These are phyloP conservation scores for Pichia sp. DNA, from an alignment of 1,139 yeast species.

Conservation along the genomic window DNA sequence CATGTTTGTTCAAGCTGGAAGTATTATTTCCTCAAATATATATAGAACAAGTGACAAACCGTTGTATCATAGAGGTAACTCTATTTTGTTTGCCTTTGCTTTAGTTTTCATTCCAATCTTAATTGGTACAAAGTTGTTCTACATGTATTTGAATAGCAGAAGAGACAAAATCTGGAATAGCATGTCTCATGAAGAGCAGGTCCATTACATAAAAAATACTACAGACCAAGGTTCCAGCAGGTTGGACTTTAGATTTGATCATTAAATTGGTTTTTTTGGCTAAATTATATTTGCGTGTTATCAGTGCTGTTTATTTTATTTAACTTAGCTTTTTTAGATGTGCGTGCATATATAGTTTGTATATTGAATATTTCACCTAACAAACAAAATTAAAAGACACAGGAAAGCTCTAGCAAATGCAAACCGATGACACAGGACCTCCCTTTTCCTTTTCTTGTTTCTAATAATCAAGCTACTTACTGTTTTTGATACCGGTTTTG, in stretches of 20 bases:
- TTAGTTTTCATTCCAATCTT: slow-evolving; percentile 23
- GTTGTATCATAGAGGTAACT: slow-evolving; percentile 47
- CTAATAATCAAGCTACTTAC: too few species aligned
- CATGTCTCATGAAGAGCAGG: slow-evolving; percentile 39
- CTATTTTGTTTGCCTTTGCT: slow-evolving; percentile 33
- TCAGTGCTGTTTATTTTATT: too few species aligned
- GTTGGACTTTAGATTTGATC: slow-evolving; percentile 37
- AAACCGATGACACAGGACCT: too few species aligned
- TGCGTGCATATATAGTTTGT: too few species aligned
- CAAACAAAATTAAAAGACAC: too few species aligned
- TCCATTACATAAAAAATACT: slow-evolving; percentile 34
- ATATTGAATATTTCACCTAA: too few species aligned
- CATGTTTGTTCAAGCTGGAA: slow-evolving; percentile 51
- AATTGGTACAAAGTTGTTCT: slow-evolving; percentile 31
- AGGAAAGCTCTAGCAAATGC: too few species aligned
- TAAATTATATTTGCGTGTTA: too few species aligned
- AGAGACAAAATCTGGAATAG: slow-evolving; percentile 39
- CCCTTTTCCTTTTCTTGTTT: too few species aligned
- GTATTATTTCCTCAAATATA: slow-evolving; percentile 43
- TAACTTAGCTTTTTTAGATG: too few species aligned
- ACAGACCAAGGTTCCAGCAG: slow-evolving; percentile 47
- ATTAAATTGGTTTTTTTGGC: slow-evolving; percentile 2
- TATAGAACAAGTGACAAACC: slow-evolving; percentile 54
- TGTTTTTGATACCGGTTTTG: too few species aligned
- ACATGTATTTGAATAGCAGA: slow-evolving; percentile 37